Base-by-base conservation (phyloP, 2,329 filamentous ascomycete species). In the Fusarium gaditjirri region DNA sequence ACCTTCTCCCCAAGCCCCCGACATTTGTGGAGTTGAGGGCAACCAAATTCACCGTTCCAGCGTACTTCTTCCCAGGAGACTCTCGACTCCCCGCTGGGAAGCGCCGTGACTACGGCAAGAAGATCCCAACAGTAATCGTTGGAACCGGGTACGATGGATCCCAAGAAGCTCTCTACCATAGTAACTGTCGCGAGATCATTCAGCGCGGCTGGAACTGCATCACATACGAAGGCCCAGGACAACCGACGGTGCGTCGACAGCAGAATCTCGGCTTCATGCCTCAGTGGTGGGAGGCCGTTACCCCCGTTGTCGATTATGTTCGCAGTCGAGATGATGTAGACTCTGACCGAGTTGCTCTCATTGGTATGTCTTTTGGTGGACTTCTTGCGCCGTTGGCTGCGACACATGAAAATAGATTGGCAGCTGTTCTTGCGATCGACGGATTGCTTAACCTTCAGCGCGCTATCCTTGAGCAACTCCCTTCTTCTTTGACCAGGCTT, bases 201-300 rank as follows among this genome's bases (percentile, higher is more conserved):
- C 78, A 78, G 27, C 79, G 84, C 1, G 84, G 84, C 10, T 84
- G 78, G 70, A 84, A 86, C 54, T 77, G 80, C 47, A 78, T 86
- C 17, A 82, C 81, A 2, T 87, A 83, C 65, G 84, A 86, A 59
- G 85, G 84, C 0, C 84, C 84, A 0, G 84, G 84, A 1, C 84
- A 86, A 67, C 77, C 80, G 2, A 81, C 77, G 2, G 80, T 83
- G 2, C 80, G 81, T 17, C 80, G 84, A 1, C 60, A 81, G 3
- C 82, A 86, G 46, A 70, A 78, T 13, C 50, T 85, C 3, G 83
- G 81, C 13, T 86, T 86, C 70, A 83, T 84, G 54, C 78, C 78
- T 1, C 78, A 85, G 27, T 86, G 84, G 83, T 82, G 83, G 72
- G 74, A 73, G 10, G 83, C 82, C 0, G 77, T 82, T 14, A 81